These are phyloP conservation scores for Adansonia madagascariensis DNA, from an alignment of 441 rosid genomes.

Conservation along the genomic window DNA sequence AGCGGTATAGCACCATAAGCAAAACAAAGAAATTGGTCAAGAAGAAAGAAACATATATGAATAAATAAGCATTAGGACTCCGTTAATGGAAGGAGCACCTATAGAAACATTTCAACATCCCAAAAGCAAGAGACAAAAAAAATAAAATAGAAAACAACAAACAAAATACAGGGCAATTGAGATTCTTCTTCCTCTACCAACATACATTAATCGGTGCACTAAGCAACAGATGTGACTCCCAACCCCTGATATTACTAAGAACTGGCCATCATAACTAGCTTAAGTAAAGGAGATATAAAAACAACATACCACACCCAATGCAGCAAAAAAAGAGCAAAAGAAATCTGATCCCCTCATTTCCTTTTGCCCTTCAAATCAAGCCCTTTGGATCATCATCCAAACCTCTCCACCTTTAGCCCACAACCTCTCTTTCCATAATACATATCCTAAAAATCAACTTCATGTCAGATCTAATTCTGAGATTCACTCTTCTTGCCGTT, in stretches of 20 bases:
- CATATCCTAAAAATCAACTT: slow-evolving; percentile 27
- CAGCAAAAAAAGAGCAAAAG: slow-evolving; percentile 36
- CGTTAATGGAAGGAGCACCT: slow-evolving; percentile 40
- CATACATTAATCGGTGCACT: slow-evolving; percentile 20
- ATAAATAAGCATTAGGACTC: slow-evolving; percentile 42
- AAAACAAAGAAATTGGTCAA: neutral
- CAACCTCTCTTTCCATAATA: slow-evolving; percentile 33
- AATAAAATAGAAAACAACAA: neutral
- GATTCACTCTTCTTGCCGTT: slow-evolving; percentile 64
- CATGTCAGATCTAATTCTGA: slow-evolving; percentile 43
- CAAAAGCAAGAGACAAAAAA: neutral
- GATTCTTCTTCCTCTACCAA: slow-evolving; percentile 37
- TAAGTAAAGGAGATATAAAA: slow-evolving; percentile 29
- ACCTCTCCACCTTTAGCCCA: slow-evolving; percentile 39
- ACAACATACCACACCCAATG: slow-evolving; percentile 35
- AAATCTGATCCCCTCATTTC: slow-evolving; percentile 30
- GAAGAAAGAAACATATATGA: slow-evolving; percentile 22
- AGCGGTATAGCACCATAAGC: neutral
- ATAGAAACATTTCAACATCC: slow-evolving; percentile 31
- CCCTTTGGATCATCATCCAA: slow-evolving; percentile 27
- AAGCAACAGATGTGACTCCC: slow-evolving; percentile 32
- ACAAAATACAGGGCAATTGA: slow-evolving; percentile 32
- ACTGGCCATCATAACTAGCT: slow-evolving; percentile 38
- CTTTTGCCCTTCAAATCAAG: slow-evolving; percentile 45
- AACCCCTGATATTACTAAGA: slow-evolving; percentile 34